Base-by-base conservation (phyloP, 345 rosid genomes). In the Jatropha curcas region DNA sequence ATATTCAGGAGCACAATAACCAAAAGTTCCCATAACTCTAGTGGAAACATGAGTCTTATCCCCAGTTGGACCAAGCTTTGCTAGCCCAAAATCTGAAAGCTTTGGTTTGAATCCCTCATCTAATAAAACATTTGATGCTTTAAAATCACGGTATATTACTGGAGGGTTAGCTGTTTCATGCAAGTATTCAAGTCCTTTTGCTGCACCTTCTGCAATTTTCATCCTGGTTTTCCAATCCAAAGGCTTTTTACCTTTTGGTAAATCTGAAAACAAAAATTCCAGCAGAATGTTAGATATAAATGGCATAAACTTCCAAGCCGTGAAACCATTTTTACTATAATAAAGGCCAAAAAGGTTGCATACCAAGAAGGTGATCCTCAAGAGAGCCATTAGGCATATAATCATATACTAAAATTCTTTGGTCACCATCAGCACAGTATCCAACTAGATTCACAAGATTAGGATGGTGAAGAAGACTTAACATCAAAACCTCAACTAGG, bases 1-100 rank as follows among this genome's bases (percentile, higher is more conserved):
- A 72, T 89, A 89, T 73, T 91, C 97, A 0, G 94, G 97, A 7
- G 97, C 89, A 67, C 97, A 91, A 24, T 88, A 89, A 46, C 97
- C 97, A 35, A 89, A 91, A 20, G 97, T 91, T 64, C 97, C 97
- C 97, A 91, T 91, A 63, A 91, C 97, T 81, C 97, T 83, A 24
- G 97, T 91, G 59, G 97, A 89, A 24, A 91, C 92, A 77, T 89
- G 86, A 61, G 87, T 63, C 81, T 84, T 81, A 14, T 83, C 91
- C 46, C 91, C 94, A 0, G 88, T 91, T 5, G 94, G 94, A 72
- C 94, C 94, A 19, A 91, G 88, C 77, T 89, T 91, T 37, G 97
- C 97, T 72, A 91, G 86, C 28, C 97, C 97, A 22, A 91, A 91
- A 84, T 91, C 97, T 2, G 97, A 89, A 20, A 91, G 92, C 74